Evolutionary conservation across 2,329 filamentous ascomycete genomes (phyloP), one percentile per base, ranked within the genome.

Genomic region (Penicillium sp.): DNA sequence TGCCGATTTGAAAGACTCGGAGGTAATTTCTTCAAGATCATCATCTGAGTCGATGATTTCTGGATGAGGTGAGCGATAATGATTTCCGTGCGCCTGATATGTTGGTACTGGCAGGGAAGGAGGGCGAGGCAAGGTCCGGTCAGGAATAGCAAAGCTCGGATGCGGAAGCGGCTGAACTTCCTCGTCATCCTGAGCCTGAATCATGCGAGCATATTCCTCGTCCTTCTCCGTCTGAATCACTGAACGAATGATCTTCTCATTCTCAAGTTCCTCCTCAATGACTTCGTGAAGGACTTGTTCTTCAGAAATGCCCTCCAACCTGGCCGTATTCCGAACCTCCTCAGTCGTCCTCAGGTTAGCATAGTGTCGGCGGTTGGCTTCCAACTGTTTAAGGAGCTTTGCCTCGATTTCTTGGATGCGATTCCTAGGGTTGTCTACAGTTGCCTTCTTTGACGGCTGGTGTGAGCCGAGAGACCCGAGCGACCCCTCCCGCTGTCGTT

Each of bases 171-270:
- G 27, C 3, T 35, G 12, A 29, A 51, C 45, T 18, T 58, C 48
- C 8, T 53, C 49, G 29, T 46, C 31, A 18, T 33, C 57, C 9
- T 58, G 60, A 26, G 72, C 66, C 58, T 75, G 70, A 12, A 78
- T 62, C 25, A 57, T 67, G 44, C 71, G 70, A 31, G 76, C 75
- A 54, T 73, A 63, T 56, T 72, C 71, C n/a, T 60, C 73, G 54
- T 77, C 75, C 31, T 61, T 66, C 29, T 59, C 55, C 18, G 59
- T 29, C 35, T 60, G 62, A 12, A 52, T 57, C 6, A 51, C 26
- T 15, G 35, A 40, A 22, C 51, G 41, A 49, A 65, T 60, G 2
- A 37, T 50, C 18, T 48, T 52, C 26, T 57, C 55, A 9, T 46
- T 51, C 11, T 62, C 61, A 22, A 48, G 58, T 31, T 71, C 66